Conservation (phyloP, 176 grass and related monocot species). For the Chloris gayana region DNA sequence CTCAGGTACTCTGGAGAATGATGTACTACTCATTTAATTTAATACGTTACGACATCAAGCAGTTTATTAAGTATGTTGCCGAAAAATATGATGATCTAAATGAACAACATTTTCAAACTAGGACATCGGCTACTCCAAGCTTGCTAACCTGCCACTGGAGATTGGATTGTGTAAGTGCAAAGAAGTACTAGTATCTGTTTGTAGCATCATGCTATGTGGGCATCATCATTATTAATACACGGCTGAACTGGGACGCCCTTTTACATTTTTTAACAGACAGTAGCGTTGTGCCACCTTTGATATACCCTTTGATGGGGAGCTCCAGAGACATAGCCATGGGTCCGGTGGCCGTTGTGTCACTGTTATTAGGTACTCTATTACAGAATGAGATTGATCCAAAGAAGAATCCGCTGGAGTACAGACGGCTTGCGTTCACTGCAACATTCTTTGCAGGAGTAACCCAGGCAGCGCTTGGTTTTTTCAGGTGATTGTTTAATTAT, state of each 20-base stretch:
- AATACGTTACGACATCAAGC: too few relatives aligned
- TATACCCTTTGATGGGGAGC: constrained; percentile 85
- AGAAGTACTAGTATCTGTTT: too few relatives aligned
- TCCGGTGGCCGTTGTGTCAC: constrained; percentile 87
- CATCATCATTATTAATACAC: too few relatives aligned
- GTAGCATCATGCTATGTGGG: too few relatives aligned
- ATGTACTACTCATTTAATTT: background rate
- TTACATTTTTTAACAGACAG: constrained; percentile 47
- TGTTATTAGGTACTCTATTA: constrained; percentile 76
- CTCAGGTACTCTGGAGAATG: constrained; percentile 56
- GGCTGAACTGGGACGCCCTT: too few relatives aligned
- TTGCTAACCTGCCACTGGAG: constrained; percentile 57
- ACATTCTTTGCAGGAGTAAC: constrained; percentile 88
- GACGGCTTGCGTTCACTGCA: constrained; percentile 67
- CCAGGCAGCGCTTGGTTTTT: constrained; percentile 64
- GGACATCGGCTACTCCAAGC: constrained; percentile 95
- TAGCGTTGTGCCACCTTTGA: constrained; percentile 82
- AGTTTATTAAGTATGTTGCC: background rate
- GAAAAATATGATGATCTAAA: background rate
- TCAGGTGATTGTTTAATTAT: constrained; percentile 59
- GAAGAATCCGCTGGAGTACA: constrained; percentile 53
- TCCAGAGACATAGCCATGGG: constrained; percentile 94
- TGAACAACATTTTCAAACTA: constrained; percentile 13
- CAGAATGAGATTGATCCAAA: constrained; percentile 61
- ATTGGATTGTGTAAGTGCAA: constrained; percentile 83